A percentile compares a stretch with the other conserved stretches of the same genome.
Conservation (phyloP, 176 grass and related monocot species). For the Cymbopogon citratus region DNA sequence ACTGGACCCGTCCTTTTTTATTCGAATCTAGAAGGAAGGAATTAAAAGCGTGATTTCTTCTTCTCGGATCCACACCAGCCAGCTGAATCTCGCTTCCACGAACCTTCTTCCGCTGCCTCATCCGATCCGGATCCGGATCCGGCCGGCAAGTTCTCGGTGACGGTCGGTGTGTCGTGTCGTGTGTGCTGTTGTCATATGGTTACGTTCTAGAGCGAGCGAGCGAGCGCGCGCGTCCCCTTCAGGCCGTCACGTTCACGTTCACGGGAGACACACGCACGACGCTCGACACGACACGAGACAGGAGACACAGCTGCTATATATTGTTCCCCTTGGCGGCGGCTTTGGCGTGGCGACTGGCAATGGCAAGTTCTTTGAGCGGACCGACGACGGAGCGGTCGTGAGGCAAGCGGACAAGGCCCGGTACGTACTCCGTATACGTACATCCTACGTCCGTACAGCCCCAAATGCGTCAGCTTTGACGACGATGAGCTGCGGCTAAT, state of each 20-base stretch:
- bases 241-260: no score
- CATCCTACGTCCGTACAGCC: background rate
- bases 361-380: background rate
- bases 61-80: background rate
- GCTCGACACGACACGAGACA: no score
- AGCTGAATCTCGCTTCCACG: background rate
- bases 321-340: no score
- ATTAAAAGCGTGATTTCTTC: background rate
- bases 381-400: background rate
- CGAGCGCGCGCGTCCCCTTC: no score
- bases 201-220: background rate
- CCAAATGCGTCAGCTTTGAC: conserved; percentile 19
- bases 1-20: background rate
- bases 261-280: no score
- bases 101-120: conserved; percentile 23
- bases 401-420: background rate
- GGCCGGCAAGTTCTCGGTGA: background rate
- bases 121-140: background rate
- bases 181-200: background rate
- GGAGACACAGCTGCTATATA: no score
- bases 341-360: background rate
- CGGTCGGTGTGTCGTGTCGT: background rate
- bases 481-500: background rate
- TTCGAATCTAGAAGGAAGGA: background rate
- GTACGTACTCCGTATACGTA: background rate